Conservation (phyloP, 306 rosid species). For the Lablab purpureus region DNA sequence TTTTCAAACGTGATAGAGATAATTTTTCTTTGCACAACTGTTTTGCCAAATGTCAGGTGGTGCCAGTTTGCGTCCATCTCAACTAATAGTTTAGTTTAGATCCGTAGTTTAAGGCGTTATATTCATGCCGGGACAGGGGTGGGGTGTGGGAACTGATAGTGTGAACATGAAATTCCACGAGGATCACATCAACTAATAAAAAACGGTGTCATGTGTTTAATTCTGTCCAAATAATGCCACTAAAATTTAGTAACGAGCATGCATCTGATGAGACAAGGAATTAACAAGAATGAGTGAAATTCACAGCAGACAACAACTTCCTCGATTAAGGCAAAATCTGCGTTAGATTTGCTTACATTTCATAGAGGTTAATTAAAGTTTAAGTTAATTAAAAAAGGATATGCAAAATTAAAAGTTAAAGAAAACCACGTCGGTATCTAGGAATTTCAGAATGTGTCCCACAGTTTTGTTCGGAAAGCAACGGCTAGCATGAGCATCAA, state of each 20-base stretch:
- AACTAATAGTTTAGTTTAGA: not conserved
- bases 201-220: not conserved
- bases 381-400: not conserved
- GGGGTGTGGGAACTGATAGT: not conserved
- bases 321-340: conserved; percentile 39
- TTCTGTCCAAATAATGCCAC: conserved; percentile 18
- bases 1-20: not conserved
- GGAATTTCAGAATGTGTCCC: conserved; percentile 46
- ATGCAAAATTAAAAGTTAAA: conserved; percentile 14
- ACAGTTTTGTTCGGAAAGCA: conserved; percentile 51
- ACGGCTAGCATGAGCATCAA: conserved; percentile 42
- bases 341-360: not conserved
- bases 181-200: not conserved
- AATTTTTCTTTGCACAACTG: not conserved
- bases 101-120: conserved; percentile 4
- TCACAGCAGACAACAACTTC: conserved; percentile 2
- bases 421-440: conserved; percentile 37
- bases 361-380: conserved; percentile 39
- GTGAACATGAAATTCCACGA: conserved; percentile 6
- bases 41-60: not conserved
- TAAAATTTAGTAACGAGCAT: conserved; percentile 2
- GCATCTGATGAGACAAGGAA: conserved; percentile 8
- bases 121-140: not conserved
- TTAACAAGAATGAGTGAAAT: conserved; percentile 20
- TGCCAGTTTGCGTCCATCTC: not conserved